Evolutionary conservation across 208 protist genomes (phyloP), one percentile per base, ranked within the genome.

Genomic region (Crithidia brevicula): DNA sequence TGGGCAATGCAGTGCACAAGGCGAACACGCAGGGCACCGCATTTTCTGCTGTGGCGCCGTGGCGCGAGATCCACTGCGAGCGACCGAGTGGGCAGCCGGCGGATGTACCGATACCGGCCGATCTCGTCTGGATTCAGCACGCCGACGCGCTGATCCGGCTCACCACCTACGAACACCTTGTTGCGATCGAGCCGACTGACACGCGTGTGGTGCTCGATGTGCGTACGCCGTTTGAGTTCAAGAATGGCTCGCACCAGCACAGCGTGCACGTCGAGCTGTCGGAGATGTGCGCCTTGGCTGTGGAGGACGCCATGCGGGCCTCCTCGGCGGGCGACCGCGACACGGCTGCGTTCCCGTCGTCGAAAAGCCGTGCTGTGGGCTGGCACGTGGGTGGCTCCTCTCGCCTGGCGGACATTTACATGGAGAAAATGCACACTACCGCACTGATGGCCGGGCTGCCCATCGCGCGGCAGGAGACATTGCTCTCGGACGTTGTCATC

Each of bases 191-290:
- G 34, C 66, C 59, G 11, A 28, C 34, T 42, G 30, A 51, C 52
- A 53, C 58, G 47, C 58, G 56, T 22, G 61, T 93, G 23, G 79
- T 92, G 27, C 51, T 95, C 15, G 87, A 93, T 42, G 82, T 88
- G 68, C 87, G 90, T 27, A 92, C 87, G 11, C 74, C 85, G 23
- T 95, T 84, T 72, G 86, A 95, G 75, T 93, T 93, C 66, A 82
- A 80, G 54, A 91, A 91, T 54, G 90, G 87, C 67, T 95, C 87
- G 10, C 87, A 93, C 57, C 76, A 82, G 42, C 74, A 85, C 59
- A 91, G 85, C 63, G 76, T 89, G 40, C 79, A 88, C 60, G 59
- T 87, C 43, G 64, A 81, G 47, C 68, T 93, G 34, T 54, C 81
- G 20, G 77, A 92, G 38, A 58, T 95, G 38, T 93, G 85, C 61